Percentiles rank a stretch among this genome's conserved stretches.
phyloP scores from a whole-genome alignment of 2,329 filamentous ascomycete species.

The Hymenoscyphus albidus region DNA sequence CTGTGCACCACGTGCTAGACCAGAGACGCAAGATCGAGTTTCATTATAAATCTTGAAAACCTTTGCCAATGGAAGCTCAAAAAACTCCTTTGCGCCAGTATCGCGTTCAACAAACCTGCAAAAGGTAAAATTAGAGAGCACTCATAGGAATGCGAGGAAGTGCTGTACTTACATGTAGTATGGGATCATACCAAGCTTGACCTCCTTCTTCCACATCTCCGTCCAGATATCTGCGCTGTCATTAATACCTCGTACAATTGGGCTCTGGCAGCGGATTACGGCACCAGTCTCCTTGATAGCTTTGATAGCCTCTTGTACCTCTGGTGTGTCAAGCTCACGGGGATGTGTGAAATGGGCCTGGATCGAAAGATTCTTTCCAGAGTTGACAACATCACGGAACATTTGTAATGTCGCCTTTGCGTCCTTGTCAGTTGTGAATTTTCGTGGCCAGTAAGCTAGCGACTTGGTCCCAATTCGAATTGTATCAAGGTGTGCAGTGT shows the following conservation, averaged over 20 bases:
- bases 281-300: constrained; percentile 10
- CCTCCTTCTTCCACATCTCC: constrained; percentile 14
- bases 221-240: constrained; percentile 8
- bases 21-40: not conserved
- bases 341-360: constrained; percentile 15
- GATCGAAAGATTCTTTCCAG: constrained; percentile 7
- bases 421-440: constrained; percentile 6
- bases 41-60: constrained; percentile 8
- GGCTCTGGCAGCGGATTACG: constrained; percentile 9
- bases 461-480: constrained; percentile 16
- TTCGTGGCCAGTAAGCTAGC: constrained; percentile 15
- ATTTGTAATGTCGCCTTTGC: constrained; percentile 4
- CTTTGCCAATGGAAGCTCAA: constrained; percentile 9
- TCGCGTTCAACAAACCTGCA: constrained; percentile 15
- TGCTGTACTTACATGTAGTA: constrained; percentile 16
- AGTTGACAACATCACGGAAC: constrained; percentile 7
- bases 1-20: constrained; percentile 1
- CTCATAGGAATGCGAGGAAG: not conserved
- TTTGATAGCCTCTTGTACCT: constrained; percentile 11
- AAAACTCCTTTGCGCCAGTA: constrained; percentile 13
- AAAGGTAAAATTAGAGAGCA: not conserved
- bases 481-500: constrained; percentile 9
- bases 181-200: constrained; percentile 4
- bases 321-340: constrained; percentile 7
- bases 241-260: constrained; percentile 11